Percentiles rank a stretch among this genome's conserved stretches.
phyloP scores from a whole-genome alignment of 768 basidiomycete species.

The Rhizopogon sp. region DNA sequence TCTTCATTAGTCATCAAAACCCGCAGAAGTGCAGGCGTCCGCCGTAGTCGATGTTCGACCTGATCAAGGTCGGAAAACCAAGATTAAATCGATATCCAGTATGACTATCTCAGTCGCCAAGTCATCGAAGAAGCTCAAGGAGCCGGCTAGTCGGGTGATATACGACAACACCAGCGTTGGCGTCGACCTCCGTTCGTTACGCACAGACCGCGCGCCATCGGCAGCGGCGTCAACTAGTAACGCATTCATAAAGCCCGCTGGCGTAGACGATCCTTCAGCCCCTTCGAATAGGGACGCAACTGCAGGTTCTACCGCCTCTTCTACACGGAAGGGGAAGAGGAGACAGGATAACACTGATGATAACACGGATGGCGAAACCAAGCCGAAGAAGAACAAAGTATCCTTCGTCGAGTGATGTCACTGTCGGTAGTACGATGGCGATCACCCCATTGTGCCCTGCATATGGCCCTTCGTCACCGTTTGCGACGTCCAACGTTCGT shows the following conservation, averaged over 20 bases:
- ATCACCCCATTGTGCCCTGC: conserved; percentile 10
- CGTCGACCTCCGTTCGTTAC: conserved; percentile 38
- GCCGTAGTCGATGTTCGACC: background rate
- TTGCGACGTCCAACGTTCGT: too few species aligned
- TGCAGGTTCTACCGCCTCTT: background rate
- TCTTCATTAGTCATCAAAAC: conserved; percentile 11
- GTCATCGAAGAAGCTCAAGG: background rate
- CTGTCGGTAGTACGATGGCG: conserved; percentile 13
- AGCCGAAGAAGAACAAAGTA: conserved; percentile 22
- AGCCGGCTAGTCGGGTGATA: conserved; percentile 21
- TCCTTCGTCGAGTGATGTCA: conserved; percentile 19
- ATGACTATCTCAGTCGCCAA: conserved; percentile 6
- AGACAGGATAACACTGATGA: conserved; percentile 21
- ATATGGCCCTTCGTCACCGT: background rate
- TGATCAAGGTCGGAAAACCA: background rate
- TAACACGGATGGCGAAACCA: conserved; percentile 13
- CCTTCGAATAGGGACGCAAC: background rate
- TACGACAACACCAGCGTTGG: conserved; percentile 46
- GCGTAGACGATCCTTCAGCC: conserved; percentile 45
- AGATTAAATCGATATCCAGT: conserved; percentile 16
- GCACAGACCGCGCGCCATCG: conserved; percentile 8
- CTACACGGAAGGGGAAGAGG: conserved; percentile 7
- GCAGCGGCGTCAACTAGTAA: conserved; percentile 2
- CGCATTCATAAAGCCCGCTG: conserved; percentile 50
- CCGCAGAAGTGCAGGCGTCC: background rate